phyloP scores from a whole-genome alignment of 305 asterid genomes.

The Euphrasia arctica region DNA sequence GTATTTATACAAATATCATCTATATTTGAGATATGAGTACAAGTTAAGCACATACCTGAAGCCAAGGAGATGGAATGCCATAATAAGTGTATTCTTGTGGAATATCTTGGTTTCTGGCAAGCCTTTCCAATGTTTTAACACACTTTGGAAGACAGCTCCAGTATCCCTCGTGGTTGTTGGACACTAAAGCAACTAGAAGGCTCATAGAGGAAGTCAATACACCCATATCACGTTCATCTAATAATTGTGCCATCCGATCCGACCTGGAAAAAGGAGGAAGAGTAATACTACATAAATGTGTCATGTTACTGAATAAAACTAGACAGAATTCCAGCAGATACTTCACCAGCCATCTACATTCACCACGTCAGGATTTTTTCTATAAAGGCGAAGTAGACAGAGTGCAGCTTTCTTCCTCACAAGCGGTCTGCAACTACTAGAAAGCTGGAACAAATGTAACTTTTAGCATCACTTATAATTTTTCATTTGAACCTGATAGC shows the following conservation, averaged over 20 bases:
- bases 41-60: constrained; percentile 73
- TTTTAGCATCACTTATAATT: constrained; percentile 32
- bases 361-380: constrained; percentile 98
- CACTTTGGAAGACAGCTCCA: constrained; percentile 99
- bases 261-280: constrained; percentile 61
- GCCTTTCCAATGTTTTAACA: constrained; percentile 89
- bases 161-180: constrained; percentile 91
- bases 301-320: constrained; percentile 6
- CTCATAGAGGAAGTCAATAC: constrained; percentile 97
- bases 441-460: constrained; percentile 56
- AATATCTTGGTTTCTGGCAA: constrained; percentile 90
- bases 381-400: constrained; percentile 87
- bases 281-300: constrained; percentile 8
- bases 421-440: constrained; percentile 98
- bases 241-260: constrained; percentile 93
- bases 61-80: constrained; percentile 99
- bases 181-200: constrained; percentile 92
- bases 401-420: constrained; percentile 99
- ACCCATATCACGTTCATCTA: constrained; percentile 99
- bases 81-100: constrained; percentile 99
- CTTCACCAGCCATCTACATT: constrained; percentile 98
- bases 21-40: constrained; percentile 13
- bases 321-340: constrained; percentile 21
- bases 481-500: constrained; percentile 22
- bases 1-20: constrained; percentile 10